Evolutionary conservation across 495 filamentous ascomycete species (phyloP).

Genomic region (Geoglossum glabrum): DNA sequence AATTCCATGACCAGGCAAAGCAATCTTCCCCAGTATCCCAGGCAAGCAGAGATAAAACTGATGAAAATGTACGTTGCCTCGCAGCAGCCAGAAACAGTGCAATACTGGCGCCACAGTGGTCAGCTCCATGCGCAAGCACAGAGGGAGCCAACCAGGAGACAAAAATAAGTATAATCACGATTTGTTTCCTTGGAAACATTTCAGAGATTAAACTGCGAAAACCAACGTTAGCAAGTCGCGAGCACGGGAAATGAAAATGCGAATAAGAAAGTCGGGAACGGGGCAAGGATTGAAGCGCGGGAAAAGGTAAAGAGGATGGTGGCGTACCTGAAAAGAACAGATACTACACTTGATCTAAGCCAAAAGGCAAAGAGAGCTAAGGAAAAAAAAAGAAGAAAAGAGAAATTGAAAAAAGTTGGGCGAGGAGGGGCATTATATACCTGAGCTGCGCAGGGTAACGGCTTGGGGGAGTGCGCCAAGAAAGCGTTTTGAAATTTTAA

Average conservation of each 20-base stretch:
- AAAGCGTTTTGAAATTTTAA: background rate
- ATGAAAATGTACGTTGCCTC: conserved; percentile 37
- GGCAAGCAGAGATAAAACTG: conserved; percentile 4
- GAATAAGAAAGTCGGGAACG: background rate
- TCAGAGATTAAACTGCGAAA: conserved; percentile 52
- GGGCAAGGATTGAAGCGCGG: no score
- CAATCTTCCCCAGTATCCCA: background rate
- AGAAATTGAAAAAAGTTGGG: conserved; percentile 23
- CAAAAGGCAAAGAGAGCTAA: conserved; percentile 36
- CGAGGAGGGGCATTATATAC: conserved; percentile 12
- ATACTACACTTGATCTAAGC: conserved; percentile 99
- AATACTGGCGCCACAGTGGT: conserved; percentile 72
- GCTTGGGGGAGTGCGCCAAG: background rate
- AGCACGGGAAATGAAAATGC: background rate
- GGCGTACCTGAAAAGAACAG: conserved; percentile 71
- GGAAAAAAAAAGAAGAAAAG: conserved; percentile 10
- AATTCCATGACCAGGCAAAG: background rate
- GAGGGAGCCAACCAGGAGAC: conserved; percentile 34
- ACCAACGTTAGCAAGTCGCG: background rate
- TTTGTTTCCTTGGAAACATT: conserved; percentile 19
- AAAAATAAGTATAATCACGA: conserved; percentile 23
- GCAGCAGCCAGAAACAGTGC: conserved; percentile 75
- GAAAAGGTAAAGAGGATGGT: background rate
- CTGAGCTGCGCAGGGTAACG: background rate
- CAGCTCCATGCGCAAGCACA: conserved; percentile 62